Evolutionary conservation across 2,329 filamentous ascomycete genomes (phyloP), one percentile per base, ranked within the genome.

Genomic region (Aspergillus sojae): DNA sequence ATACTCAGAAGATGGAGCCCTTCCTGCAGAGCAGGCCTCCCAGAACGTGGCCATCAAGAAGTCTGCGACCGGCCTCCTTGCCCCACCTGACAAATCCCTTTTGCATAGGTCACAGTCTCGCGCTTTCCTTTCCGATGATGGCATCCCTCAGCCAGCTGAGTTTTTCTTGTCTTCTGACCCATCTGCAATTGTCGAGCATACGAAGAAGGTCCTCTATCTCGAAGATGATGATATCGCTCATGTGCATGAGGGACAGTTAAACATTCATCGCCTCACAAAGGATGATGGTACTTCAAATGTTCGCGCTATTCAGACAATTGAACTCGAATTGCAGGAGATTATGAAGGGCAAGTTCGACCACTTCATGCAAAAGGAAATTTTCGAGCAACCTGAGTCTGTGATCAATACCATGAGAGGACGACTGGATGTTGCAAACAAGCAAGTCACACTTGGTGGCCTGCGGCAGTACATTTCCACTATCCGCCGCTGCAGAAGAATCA

Each of bases 361-460:
- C 85, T 99, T 97, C 86, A 99, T 99, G 95, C 95, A 99, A 81
- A 99, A 99, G 89, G 95, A 99, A 81, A 99, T 99, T 76, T 99
- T 99, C 80, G 95, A 99, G 86, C 95, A 99, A 85, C 95, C 95
- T 76, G 95, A 99, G 83, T 99, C 95, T 16, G 93, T 99, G 66
- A 90, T 99, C 84, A 99, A 99, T 88, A 97, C 95, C 71, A 99
- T 99, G 95, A 93, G 95, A 89, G 95, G 95, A 82, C 95, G 95
- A 83, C 85, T 99, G 74, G 95, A 99, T 80, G 86, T 91, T 65
- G 90, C 89, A 74, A 96, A 97, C 86, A 96, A 96, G 87, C 91
- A 89, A 63, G 94, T 99, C 73, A 98, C 94, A 11, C 89, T 99
- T 30, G 95, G 95, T 85, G 95, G 95, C 71, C 88, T 99, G 71